These are phyloP conservation scores for Centaurea solstitialis DNA, from an alignment of 129 eudicot genomes.

Conservation along the genomic window DNA sequence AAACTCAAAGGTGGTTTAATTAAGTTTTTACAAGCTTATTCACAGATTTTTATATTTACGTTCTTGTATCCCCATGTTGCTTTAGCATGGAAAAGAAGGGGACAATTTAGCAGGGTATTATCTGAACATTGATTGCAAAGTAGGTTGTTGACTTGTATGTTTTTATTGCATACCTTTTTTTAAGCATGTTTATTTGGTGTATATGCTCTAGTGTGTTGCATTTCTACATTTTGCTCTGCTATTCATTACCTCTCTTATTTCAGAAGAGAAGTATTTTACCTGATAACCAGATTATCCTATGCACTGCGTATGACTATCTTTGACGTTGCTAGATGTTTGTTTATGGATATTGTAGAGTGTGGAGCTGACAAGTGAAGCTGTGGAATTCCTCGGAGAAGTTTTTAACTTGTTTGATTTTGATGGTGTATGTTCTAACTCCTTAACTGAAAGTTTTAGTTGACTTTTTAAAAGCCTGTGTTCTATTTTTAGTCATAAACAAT, in stretches of 20 bases:
- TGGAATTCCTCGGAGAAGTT: conserved; percentile 68
- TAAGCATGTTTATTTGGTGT: not conserved
- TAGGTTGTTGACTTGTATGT: not conserved
- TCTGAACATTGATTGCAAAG: not conserved
- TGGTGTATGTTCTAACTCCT: conserved; percentile 53
- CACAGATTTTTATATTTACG: not conserved
- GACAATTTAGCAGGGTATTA: not conserved
- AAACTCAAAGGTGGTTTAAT: not conserved
- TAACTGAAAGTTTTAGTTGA: not conserved
- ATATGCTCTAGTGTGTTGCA: not conserved
- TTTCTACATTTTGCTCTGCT: not conserved
- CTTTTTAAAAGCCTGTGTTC: not conserved
- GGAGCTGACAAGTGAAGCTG: conserved; percentile 90
- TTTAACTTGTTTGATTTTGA: conserved; percentile 71
- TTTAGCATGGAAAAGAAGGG: not conserved
- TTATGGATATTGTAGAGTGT: conserved; percentile 65
- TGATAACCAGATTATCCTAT: not conserved
- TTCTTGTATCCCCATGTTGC: not conserved
- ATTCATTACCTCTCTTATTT: not conserved
- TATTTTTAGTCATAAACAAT: not conserved
- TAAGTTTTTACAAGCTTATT: not conserved
- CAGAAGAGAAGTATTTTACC: not conserved
- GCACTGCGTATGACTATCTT: not conserved
- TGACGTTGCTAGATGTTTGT: conserved; percentile 12
- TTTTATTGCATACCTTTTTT: not conserved